These are phyloP conservation scores for Misopates orontium DNA, from an alignment of 257 asterid species.

Conservation along the genomic window DNA sequence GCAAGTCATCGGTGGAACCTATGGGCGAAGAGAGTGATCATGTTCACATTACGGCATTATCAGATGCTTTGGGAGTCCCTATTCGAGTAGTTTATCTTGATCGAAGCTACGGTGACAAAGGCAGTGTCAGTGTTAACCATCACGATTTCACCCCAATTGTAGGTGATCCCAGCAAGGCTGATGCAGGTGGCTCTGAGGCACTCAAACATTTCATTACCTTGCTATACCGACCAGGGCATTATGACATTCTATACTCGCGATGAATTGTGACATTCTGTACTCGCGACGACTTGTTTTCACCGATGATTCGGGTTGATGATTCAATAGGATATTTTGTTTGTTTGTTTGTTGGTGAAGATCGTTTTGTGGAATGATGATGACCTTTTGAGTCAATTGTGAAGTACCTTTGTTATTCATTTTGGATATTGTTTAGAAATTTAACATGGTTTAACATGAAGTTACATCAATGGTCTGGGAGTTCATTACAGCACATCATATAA, in stretches of 20 bases:
- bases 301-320: constrained; percentile 5
- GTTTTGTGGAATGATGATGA: constrained; percentile 19
- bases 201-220: constrained; percentile 64
- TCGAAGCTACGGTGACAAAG: constrained; percentile 78
- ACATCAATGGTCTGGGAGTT: too few species aligned
- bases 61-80: constrained; percentile 89
- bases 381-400: constrained; percentile 13
- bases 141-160: constrained; percentile 73
- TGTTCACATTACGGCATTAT: constrained; percentile 89
- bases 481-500: too few species aligned
- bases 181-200: constrained; percentile 31
- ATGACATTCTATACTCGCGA: constrained; percentile 77
- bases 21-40: constrained; percentile 99
- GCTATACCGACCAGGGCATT: constrained; percentile 96
- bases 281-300: constrained; percentile 44
- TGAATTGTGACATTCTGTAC: constrained; percentile 73
- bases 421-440: neutral
- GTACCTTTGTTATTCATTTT: constrained; percentile 13
- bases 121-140: constrained; percentile 79
- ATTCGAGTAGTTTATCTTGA: constrained; percentile 91
- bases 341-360: neutral
- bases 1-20: constrained; percentile 98
- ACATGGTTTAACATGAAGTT: too few species aligned
- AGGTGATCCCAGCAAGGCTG: constrained; percentile 19
- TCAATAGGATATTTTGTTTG: neutral